phyloP scores from a whole-genome alignment of 768 basidiomycete species.

The Leccinum uliginosum region DNA sequence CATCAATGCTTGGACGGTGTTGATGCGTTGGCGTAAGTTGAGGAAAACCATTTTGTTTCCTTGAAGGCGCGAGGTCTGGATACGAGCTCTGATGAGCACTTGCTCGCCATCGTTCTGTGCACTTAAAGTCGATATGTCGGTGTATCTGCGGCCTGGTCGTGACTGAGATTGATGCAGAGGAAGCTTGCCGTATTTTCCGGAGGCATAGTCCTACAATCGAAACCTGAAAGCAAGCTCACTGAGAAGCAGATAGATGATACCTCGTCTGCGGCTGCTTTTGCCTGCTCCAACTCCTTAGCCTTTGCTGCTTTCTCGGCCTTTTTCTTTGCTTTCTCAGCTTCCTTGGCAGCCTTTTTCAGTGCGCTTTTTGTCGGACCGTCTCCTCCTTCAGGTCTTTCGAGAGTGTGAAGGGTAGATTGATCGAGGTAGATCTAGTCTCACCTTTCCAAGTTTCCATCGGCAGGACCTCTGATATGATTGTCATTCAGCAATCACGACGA shows the following conservation, averaged over 20 bases:
- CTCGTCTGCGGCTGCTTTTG: slow-evolving; percentile 59
- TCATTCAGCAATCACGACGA: not conserved
- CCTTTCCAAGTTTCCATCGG: slow-evolving; percentile 10
- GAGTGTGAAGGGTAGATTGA: slow-evolving; percentile 1
- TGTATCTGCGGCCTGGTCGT: slow-evolving; percentile 56
- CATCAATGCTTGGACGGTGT: slow-evolving; percentile 85
- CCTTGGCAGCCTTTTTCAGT: slow-evolving; percentile 87
- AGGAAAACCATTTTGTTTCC: slow-evolving; percentile 96
- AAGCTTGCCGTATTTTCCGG: slow-evolving; percentile 78
- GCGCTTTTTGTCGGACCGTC: slow-evolving; percentile 79
- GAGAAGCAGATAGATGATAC: slow-evolving; percentile 33
- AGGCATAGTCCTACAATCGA: slow-evolving; percentile 62
- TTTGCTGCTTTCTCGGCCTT: slow-evolving; percentile 82
- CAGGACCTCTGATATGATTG: slow-evolving; percentile 1
- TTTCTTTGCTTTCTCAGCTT: slow-evolving; percentile 86
- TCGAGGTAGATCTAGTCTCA: slow-evolving; percentile 1
- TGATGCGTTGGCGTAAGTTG: slow-evolving; percentile 81
- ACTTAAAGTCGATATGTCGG: slow-evolving; percentile 62
- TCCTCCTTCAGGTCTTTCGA: slow-evolving; percentile 21
- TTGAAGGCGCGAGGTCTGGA: slow-evolving; percentile 89
- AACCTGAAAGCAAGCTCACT: slow-evolving; percentile 16
- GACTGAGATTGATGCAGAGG: slow-evolving; percentile 91
- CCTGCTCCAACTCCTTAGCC: slow-evolving; percentile 71
- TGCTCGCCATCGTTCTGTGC: slow-evolving; percentile 61
- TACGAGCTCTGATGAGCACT: slow-evolving; percentile 81